Conservation (phyloP, 176 grass and related monocot species). For the Oropetium thomaeum region DNA sequence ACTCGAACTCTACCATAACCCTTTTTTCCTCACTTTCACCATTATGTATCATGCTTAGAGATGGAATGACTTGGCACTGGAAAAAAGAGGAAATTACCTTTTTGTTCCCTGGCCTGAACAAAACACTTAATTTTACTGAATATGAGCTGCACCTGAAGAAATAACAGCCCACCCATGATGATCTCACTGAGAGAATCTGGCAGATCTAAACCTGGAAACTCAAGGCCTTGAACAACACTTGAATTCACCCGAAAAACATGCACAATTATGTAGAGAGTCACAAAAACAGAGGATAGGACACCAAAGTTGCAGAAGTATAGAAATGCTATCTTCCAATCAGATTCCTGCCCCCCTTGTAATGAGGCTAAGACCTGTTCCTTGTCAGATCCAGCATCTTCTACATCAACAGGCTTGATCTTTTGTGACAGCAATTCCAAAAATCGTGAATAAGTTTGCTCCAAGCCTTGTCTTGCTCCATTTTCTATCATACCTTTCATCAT, state of each 20-base stretch:
- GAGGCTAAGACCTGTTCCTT: slow-evolving; percentile 64
- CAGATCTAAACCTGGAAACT: slow-evolving; percentile 81
- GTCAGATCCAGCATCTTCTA: slow-evolving; percentile 47
- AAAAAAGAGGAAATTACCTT: slow-evolving; percentile 44
- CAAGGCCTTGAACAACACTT: slow-evolving; percentile 53
- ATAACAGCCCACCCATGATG: slow-evolving; percentile 70
- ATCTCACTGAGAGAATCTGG: slow-evolving; percentile 88
- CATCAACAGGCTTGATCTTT: slow-evolving; percentile 61
- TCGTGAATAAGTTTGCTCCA: slow-evolving; percentile 67
- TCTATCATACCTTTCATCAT: slow-evolving; percentile 92
- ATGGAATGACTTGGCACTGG: not conserved
- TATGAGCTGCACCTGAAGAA: slow-evolving; percentile 72
- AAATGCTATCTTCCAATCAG: slow-evolving; percentile 64
- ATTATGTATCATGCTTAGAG: slow-evolving; percentile 2
- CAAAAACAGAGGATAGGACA: slow-evolving; percentile 63
- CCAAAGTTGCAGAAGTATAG: slow-evolving; percentile 78
- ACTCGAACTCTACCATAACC: not conserved
- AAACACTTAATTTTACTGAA: slow-evolving; percentile 55
- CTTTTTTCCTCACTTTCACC: no score
- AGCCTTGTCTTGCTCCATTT: slow-evolving; percentile 89
- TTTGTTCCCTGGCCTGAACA: slow-evolving; percentile 68
- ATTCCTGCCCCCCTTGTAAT: slow-evolving; percentile 53
- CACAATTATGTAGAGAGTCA: slow-evolving; percentile 56
- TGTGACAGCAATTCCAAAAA: slow-evolving; percentile 71
- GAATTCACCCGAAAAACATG: slow-evolving; percentile 59